Evolutionary conservation across 768 basidiomycete genomes (phyloP).

Genomic region (Mycena olivaceomarginata): DNA sequence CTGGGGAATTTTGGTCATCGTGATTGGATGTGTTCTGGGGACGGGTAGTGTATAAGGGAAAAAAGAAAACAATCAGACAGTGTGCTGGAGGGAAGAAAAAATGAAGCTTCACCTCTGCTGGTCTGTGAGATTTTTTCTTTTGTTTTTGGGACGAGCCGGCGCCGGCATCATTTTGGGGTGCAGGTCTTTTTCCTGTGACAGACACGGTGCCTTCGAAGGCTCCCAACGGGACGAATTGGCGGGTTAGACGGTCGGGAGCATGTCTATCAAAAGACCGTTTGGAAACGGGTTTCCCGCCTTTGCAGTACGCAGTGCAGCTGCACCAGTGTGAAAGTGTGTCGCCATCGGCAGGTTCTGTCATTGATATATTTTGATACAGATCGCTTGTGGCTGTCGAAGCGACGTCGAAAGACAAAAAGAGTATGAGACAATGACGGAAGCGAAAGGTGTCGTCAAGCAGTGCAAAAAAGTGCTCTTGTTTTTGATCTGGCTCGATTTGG

Average conservation of each 20-base stretch:
- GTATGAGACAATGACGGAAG: background rate
- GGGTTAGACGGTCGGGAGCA: background rate
- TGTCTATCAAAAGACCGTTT: background rate
- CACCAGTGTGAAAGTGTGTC: background rate
- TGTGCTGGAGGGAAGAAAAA: no score
- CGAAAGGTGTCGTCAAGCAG: background rate
- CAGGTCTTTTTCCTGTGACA: background rate
- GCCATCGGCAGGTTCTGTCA: background rate
- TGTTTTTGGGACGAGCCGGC: background rate
- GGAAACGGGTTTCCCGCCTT: background rate
- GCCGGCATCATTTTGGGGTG: background rate
- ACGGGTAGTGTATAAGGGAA: background rate
- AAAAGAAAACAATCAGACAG: no score
- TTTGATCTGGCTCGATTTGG: no score
- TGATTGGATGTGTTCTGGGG: background rate
- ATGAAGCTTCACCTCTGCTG: background rate
- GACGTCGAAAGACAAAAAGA: background rate
- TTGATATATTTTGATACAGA: no score
- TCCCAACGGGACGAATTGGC: background rate
- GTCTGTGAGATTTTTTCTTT: background rate
- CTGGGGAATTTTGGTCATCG: background rate
- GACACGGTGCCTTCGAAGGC: background rate
- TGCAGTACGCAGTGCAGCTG: background rate
- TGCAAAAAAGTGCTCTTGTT: conserved; percentile 2
- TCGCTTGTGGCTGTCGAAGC: background rate